A percentile compares a stretch with the other conserved stretches of the same genome.
These are phyloP conservation scores for Tephrocybe rancida DNA, from an alignment of 768 basidiomycete species.

Conservation along the genomic window DNA sequence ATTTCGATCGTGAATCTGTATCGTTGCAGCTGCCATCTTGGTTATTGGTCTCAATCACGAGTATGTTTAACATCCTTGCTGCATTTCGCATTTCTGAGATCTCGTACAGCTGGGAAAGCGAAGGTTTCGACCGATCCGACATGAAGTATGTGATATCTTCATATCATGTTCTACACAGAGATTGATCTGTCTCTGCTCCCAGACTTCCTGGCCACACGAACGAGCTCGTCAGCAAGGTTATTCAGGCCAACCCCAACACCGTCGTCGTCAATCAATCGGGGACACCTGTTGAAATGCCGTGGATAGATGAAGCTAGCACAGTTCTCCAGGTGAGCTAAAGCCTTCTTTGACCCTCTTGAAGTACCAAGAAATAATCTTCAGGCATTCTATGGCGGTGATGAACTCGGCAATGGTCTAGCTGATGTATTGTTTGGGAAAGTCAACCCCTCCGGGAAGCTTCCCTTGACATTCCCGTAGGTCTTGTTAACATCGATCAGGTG, in stretches of 20 bases:
- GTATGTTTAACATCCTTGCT: conserved; percentile 24
- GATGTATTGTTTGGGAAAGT: conserved; percentile 63
- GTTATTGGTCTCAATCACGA: conserved; percentile 60
- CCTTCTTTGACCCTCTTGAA: background rate
- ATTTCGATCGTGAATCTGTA: background rate
- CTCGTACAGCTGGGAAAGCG: conserved; percentile 45
- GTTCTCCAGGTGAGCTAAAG: conserved; percentile 38
- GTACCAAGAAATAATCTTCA: conserved; percentile 15
- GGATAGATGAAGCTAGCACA: conserved; percentile 41
- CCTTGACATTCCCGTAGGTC: conserved; percentile 54
- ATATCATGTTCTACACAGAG: background rate
- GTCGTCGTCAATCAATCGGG: conserved; percentile 61
- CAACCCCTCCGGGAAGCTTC: conserved; percentile 59
- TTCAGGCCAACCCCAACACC: conserved; percentile 54
- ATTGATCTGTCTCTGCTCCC: background rate
- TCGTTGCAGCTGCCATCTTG: conserved; percentile 40
- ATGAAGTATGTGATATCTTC: conserved; percentile 35
- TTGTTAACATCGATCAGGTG: background rate
- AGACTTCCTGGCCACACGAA: conserved; percentile 55
- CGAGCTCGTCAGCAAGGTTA: conserved; percentile 48
- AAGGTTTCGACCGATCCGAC: conserved; percentile 57
- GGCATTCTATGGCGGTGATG: conserved; percentile 59
- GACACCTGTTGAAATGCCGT: conserved; percentile 56
- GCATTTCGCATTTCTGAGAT: background rate
- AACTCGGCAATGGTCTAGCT: conserved; percentile 56